Base-by-base conservation (phyloP, 257 asterid species). In the Primulina huaijiensis region DNA sequence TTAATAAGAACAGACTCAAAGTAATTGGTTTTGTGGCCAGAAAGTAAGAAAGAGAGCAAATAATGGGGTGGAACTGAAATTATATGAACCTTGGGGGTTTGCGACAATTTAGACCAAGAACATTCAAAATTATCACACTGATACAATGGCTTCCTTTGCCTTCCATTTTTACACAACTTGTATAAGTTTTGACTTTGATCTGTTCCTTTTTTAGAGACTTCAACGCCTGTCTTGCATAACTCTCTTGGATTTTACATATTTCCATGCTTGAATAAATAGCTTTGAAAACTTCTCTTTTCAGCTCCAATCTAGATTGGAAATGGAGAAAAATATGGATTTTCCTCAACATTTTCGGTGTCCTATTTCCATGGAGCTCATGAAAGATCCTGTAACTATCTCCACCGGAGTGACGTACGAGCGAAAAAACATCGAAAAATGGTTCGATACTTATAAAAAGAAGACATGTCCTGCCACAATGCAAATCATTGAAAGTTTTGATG, bases 381-480 rank as follows among this genome's bases (percentile, higher is more conserved):
- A 79, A 64, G 97, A 92, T 40, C 98, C 98, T 0, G 96, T 92
- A 1, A 90, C 87, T 1, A 88, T 90, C 77, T 81, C 83, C 50
- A 92, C 97, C 1, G 98, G 98, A 21, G 94, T 92, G 17, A 87
- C 98, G 6, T 92, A 92, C 73, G 98, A 92, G 29, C 74, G 95
- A 0, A 86, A 78, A 50, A 81, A 80, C 78, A 90, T 92, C 76
- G 90, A 90, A 7, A 87, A 71, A 70, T 92, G 98, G 98, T 83
- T 92, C 74, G 67, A 56, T 20, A 73, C 77, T 0, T 92, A 89
- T 79, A 77, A 78, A 59, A 92, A 92, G 20, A 86, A 62, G 56
- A 86, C 92, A 1, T 92, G 98, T 62, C 98, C 98, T 0, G 89
- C 98, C 27, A 92, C 98, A 43, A 90, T 88, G 96, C 96, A 87